phyloP scores from a whole-genome alignment of 805 yeast species.

The Cyberlindnera misumaiensis region DNA sequence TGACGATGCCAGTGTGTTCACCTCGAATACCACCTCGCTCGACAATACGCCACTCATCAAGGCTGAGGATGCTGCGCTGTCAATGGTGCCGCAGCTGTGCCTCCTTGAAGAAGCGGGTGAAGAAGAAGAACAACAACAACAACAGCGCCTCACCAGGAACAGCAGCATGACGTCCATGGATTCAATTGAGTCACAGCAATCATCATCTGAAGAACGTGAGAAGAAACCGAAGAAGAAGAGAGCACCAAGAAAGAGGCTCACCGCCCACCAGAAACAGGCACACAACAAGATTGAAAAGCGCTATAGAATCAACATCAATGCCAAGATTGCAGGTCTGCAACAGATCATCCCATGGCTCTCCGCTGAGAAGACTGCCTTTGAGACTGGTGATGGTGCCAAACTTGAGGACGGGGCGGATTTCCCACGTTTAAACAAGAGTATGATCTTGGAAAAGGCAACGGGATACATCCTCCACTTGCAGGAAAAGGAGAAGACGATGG shows the following conservation, averaged over 20 bases:
- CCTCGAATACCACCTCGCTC: conserved; percentile 21
- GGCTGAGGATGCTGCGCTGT: conserved; percentile 15
- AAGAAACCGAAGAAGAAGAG: conserved; percentile 35
- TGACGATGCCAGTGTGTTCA: conserved; percentile 15
- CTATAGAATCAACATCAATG: conserved; percentile 64
- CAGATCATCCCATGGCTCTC: conserved; percentile 64
- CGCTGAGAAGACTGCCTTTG: conserved; percentile 56
- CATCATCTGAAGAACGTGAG: conserved; percentile 3
- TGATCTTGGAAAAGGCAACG: conserved; percentile 64
- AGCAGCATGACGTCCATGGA: conserved; percentile 11
- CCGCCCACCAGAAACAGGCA: conserved; percentile 58
- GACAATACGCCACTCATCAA: conserved; percentile 26
- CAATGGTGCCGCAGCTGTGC: conserved; percentile 8
- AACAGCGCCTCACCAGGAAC: conserved; percentile 6
- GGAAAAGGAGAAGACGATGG: conserved; percentile 36
- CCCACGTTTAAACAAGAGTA: conserved; percentile 53
- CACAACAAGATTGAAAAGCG: conserved; percentile 70
- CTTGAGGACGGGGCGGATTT: conserved; percentile 14
- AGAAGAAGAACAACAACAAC: no score
- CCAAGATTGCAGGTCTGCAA: conserved; percentile 62
- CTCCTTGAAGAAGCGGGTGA: conserved; percentile 1
- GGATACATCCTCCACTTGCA: conserved; percentile 51
- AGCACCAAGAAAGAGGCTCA: conserved; percentile 48
- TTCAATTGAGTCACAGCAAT: conserved; percentile 5
- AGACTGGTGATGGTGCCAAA: conserved; percentile 26